phyloP scores from a whole-genome alignment of 225 moss, liverwort and hornwort genomes.

The Sphagnum contortum region DNA sequence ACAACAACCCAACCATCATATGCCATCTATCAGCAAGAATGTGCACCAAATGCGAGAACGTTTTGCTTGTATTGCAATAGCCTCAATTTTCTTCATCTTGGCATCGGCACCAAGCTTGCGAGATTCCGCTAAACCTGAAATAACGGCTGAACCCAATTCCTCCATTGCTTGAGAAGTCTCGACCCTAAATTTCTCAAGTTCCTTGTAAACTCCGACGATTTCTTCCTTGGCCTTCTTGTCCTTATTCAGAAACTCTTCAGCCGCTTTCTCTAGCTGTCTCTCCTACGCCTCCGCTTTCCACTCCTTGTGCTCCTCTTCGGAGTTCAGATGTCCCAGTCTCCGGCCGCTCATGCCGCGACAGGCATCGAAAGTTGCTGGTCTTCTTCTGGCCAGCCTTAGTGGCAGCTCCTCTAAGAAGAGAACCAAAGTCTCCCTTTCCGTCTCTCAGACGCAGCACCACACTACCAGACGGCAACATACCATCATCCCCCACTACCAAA shows the following conservation, averaged over 20 bases:
- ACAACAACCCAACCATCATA: too few relatives aligned
- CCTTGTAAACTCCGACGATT: constrained; percentile 53
- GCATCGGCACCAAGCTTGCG: constrained; percentile 37
- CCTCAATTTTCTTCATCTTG: constrained; percentile 82
- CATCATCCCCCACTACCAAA: constrained; percentile 18
- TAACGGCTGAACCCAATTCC: constrained; percentile 58
- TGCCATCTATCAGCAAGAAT: background rate
- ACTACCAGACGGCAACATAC: constrained; percentile 50
- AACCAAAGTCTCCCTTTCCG: constrained; percentile 87
- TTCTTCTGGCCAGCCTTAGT: constrained; percentile 96
- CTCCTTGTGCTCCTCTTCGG: constrained; percentile 83
- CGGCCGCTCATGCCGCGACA: constrained; percentile 95
- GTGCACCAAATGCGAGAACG: constrained; percentile 46
- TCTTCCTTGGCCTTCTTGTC: constrained; percentile 71
- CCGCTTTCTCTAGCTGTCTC: constrained; percentile 72
- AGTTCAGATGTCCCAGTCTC: constrained; percentile 82
- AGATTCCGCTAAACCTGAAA: constrained; percentile 65
- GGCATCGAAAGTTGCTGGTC: constrained; percentile 95
- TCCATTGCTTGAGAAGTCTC: constrained; percentile 59
- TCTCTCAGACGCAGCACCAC: constrained; percentile 67
- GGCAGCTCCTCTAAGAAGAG: constrained; percentile 77
- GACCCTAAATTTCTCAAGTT: constrained; percentile 57
- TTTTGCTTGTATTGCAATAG: constrained; percentile 50
- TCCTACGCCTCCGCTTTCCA: constrained; percentile 86
- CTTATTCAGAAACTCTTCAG: constrained; percentile 78